A percentile compares a stretch with the other conserved stretches of the same genome.
Conservation (phyloP, 2,329 filamentous ascomycete species). For the Thelonectria rubi region DNA sequence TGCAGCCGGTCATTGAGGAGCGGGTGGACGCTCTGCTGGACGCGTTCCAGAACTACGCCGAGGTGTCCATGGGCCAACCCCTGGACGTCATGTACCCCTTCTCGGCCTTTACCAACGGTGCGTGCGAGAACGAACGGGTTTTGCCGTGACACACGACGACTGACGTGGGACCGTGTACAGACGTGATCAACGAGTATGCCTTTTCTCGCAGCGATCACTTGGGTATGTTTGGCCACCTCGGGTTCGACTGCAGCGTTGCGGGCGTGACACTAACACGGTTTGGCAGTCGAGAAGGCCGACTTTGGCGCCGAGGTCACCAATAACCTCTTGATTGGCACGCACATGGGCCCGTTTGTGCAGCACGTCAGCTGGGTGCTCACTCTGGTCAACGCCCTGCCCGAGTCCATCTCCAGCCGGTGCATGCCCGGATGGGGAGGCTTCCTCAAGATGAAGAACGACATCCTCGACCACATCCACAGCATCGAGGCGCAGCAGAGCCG, state of each 20-base stretch:
- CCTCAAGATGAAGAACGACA: slow-evolving; percentile 51
- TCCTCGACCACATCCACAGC: slow-evolving; percentile 47
- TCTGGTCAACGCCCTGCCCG: slow-evolving; percentile 48
- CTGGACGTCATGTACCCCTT: slow-evolving; percentile 51
- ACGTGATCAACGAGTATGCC: slow-evolving; percentile 53
- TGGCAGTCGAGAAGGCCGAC: slow-evolving; percentile 45
- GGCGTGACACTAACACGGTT: slow-evolving; percentile 12
- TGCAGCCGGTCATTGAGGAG: slow-evolving; percentile 51
- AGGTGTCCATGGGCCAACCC: slow-evolving; percentile 39
- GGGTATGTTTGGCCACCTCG: slow-evolving; percentile 28
- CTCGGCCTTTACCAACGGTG: slow-evolving; percentile 51
- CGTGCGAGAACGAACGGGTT: neutral
- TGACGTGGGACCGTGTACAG: slow-evolving; percentile 30
- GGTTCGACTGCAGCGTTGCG: neutral
- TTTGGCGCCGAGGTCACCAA: slow-evolving; percentile 50
- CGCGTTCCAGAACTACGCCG: slow-evolving; percentile 43
- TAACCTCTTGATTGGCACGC: slow-evolving; percentile 49
- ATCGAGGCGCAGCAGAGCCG: slow-evolving; percentile 49
- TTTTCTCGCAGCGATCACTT: slow-evolving; percentile 49
- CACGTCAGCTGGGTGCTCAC: slow-evolving; percentile 49
- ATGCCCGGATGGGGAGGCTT: slow-evolving; percentile 50
- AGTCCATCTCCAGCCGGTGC: slow-evolving; percentile 48
- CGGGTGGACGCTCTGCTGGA: slow-evolving; percentile 47
- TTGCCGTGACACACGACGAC: neutral
- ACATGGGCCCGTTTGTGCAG: slow-evolving; percentile 49